Evolutionary conservation across 1,284 basidiomycete genomes (phyloP), one percentile per base, ranked within the genome.

Genomic region (Anthracocystis walkeri): DNA sequence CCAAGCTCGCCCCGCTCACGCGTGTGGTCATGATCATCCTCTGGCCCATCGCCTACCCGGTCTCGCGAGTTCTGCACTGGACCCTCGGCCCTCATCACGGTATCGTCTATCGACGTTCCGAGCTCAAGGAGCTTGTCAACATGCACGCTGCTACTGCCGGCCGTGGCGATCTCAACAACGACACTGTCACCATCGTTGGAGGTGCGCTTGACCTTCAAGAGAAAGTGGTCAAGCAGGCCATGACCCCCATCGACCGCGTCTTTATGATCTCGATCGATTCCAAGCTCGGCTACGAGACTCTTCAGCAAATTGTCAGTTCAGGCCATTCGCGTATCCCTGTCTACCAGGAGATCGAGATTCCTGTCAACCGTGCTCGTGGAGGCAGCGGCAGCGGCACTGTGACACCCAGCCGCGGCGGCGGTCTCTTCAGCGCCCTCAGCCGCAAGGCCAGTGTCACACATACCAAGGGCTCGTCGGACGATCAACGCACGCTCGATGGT

Each of bases 251-350:
- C 65, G 78, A 75, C 41, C 40, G 73, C 44, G 85, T 86, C 50
- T 93, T 92, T 85, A 93, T 94, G 92, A 87, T 95, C 38, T 91
- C 91, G 7, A 90, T 93, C 75, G 90, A 92, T 58, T 90, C 92
- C 2, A 90, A 90, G 77, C 89, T 95, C 27, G 92, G 94, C 83
- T 93, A 92, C 80, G 89, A 90, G 54, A 90, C 92, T 0, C 87
- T 95, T 45, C 90, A 90, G 77, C 88, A 89, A 79, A 90, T 94
- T 46, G 91, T 92, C 72, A 86, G 88, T 67, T 92, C 91, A 0
- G 93, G 93, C 0, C 93, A 94, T 84, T 93, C 92, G 73, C 84
- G 87, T 12, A 87, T 88, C 35, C 87, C 87, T 1, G 86, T 87
- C 62, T 86, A 86, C 69, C 82, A 85, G 53, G 84, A 86, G 57